Evolutionary conservation across 371 early-diverging fungal species (phyloP), one percentile per base, ranked within the genome.

Genomic region (Entomophthora muscae): DNA sequence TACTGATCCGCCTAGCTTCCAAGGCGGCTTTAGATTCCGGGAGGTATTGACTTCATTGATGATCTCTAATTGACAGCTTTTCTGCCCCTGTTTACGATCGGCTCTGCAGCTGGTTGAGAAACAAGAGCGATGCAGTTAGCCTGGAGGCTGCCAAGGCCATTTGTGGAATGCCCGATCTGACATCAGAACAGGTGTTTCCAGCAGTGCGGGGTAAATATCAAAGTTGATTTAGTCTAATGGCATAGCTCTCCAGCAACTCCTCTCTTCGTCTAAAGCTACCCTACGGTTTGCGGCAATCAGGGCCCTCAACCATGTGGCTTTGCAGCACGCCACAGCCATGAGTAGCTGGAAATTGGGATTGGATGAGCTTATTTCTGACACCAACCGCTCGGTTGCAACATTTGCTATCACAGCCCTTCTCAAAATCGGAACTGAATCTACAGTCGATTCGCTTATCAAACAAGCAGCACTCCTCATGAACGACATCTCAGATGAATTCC

Each of bases 401-500:
- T 94, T 97, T 75, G 98, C 98, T 30, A 97, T 98, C 73, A 97
- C 98, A 1, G 97, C 98, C 10, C 73, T 98, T 64, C 77, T 98
- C 30, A 97, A 98, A 85, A 97, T 97, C 5, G 98, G 98, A 29
- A 98, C 91, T 71, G 98, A 97, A 70, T 88, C 92, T 5, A 88
- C 89, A 28, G 95, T 98, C 13, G 98, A 98, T 71, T 83, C 96
- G 23, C 75, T 98, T 66, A 95, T 98, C 92, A 94, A 95, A 79
- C 97, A 95, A 71, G 95, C 97, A 68, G 81, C 89, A 55, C 85
- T 89, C 12, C 95, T 95, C 68, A 93, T 98, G 93, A 78, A 85
- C 52, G 98, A 97, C 67, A 97, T 98, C 64, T 88, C 94, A 42
- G 97, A 96, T 70, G 98, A 96, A 69, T 97, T 97, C 81, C 95